phyloP scores from a whole-genome alignment of 2,329 filamentous ascomycete genomes.

The Daldinia sp. region DNA sequence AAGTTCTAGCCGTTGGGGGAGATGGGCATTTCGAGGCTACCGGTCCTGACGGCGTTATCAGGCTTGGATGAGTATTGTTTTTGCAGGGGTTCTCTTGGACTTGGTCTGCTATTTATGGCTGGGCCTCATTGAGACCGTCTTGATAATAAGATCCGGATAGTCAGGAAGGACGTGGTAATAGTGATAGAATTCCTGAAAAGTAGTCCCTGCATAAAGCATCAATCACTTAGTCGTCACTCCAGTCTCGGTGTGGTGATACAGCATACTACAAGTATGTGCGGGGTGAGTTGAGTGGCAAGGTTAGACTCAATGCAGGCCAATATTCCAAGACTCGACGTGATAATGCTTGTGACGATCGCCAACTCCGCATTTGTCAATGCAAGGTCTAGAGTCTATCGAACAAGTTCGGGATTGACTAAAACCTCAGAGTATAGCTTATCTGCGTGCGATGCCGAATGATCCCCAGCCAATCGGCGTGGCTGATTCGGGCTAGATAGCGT shows the following conservation, averaged over 20 bases:
- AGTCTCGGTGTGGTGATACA: not conserved
- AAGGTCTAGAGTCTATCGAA: conserved; percentile 21
- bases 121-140: not conserved
- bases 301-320: not conserved
- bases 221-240: not conserved
- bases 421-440: conserved; percentile 41
- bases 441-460: conserved; percentile 39
- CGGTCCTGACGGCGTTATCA: not conserved
- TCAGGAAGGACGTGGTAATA: no score
- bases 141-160: no score
- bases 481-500: conserved; percentile 20
- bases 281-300: not conserved
- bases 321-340: not conserved
- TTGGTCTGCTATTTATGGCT: not conserved
- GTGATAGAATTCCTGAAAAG: no score
- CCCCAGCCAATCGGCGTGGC: conserved; percentile 31
- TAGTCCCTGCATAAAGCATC: not conserved
- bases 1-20: not conserved
- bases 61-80: not conserved
- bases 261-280: not conserved
- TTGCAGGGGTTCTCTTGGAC: not conserved
- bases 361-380: conserved; percentile 13
- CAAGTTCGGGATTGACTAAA: conserved; percentile 12
- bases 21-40: not conserved
- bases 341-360: conserved; percentile 8